Evolutionary conservation across 2,329 filamentous ascomycete genomes (phyloP).

Genomic region (Penicillium thymicola): DNA sequence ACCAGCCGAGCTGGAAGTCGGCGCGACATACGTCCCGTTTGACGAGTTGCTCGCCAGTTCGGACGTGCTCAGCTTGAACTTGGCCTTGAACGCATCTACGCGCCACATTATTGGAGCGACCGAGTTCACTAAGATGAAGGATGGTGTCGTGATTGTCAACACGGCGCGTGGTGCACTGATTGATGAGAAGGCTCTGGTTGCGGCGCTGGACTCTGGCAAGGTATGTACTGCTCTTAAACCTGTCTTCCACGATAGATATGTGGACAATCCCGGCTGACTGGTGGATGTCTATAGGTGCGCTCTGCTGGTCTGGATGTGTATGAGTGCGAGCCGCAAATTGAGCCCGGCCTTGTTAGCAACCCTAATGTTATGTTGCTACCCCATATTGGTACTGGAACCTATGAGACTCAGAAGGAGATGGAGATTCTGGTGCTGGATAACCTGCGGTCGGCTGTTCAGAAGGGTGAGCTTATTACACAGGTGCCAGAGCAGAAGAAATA

Average conservation of each 20-base stretch:
- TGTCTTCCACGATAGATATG: background rate
- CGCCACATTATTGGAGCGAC: constrained; percentile 46
- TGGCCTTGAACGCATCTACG: constrained; percentile 44
- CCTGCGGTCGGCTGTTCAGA: constrained; percentile 54
- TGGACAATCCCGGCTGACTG: background rate
- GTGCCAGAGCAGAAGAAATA: constrained; percentile 57
- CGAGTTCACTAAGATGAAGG: constrained; percentile 47
- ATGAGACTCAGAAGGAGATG: constrained; percentile 61
- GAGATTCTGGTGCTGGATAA: constrained; percentile 59
- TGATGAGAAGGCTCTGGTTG: constrained; percentile 47
- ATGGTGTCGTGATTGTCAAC: constrained; percentile 45
- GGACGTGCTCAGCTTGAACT: constrained; percentile 48
- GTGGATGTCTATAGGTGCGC: constrained; percentile 28
- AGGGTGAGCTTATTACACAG: constrained; percentile 57
- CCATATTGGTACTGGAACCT: constrained; percentile 59
- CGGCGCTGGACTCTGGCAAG: constrained; percentile 45
- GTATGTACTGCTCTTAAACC: constrained; percentile 19
- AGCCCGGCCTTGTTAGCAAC: constrained; percentile 48
- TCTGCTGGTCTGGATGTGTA: constrained; percentile 49
- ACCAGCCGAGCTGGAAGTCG: constrained; percentile 39
- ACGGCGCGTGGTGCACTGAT: constrained; percentile 46
- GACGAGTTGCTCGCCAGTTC: constrained; percentile 46
- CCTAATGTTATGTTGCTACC: constrained; percentile 53
- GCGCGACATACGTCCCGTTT: constrained; percentile 46
- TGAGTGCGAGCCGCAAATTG: constrained; percentile 45